Base-by-base conservation (phyloP, 2,329 filamentous ascomycete species). In the Xylaria sp. region DNA sequence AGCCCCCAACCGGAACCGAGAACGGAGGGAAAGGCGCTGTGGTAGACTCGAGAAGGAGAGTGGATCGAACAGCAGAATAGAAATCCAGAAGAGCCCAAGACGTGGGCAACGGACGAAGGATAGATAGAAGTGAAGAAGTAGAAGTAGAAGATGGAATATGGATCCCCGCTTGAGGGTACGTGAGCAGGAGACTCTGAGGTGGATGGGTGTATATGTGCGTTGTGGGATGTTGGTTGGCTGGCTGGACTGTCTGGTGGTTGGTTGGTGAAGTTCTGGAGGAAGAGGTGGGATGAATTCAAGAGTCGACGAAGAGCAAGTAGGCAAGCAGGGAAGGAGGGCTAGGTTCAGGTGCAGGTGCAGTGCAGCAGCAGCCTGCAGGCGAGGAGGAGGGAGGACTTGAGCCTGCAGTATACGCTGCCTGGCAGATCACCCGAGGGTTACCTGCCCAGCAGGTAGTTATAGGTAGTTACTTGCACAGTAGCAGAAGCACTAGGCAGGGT, bases 331-430 rank as follows among this genome's bases (percentile, higher is more conserved):
- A 17, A 54, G 52, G 41, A 47, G 13, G 46, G n/a, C 23, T 55
- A 48, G 43, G 59, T 58, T 63, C 58, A 66, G 60, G 60, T 63
- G 64, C 64, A 64, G 55, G 47, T 58, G 60, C 56, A 60, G 25
- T 33, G 44, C 40, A 47, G 43, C 57, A 23, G 25, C 43, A 25
- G 15, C 37, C 37, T n/a, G 10, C n/a, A 40, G 37, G 37, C n/a
- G 29, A 33, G 29, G 29, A 11, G 29, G 29, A 33, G 21, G n/a
- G n/a, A n/a, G n/a, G n/a, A n/a, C n/a, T n/a, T n/a, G n/a, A n/a
- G n/a, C n/a, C n/a, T n/a, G n/a, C n/a, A n/a, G n/a, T n/a, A n/a
- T n/a, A n/a, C n/a, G n/a, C n/a, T n/a, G n/a, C n/a, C n/a, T n/a
- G n/a, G n/a, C n/a, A n/a, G n/a, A n/a, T n/a, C n/a, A n/a, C n/a